These are phyloP conservation scores for Ganoderma boninense DNA, from an alignment of 1,284 basidiomycete species.

Conservation along the genomic window DNA sequence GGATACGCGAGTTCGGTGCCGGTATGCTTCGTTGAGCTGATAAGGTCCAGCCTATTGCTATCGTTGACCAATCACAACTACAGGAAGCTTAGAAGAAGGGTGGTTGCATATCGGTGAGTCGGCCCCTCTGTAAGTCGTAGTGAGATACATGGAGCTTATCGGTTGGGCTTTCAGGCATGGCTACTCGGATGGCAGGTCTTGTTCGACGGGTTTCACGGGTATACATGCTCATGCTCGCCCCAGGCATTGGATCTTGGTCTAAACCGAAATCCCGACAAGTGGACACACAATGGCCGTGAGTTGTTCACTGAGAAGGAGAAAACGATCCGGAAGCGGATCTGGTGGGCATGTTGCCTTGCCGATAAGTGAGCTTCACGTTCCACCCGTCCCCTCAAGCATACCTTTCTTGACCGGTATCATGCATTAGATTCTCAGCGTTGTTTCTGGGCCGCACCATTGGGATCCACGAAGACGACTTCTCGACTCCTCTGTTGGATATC, in stretches of 20 bases:
- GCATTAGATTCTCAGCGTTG: conserved; percentile 32
- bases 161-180: conserved; percentile 62
- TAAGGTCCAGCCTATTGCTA: no score
- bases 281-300: conserved; percentile 68
- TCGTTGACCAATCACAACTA: no score
- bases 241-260: conserved; percentile 88
- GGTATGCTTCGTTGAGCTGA: conserved; percentile 46
- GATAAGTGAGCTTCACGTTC: conserved; percentile 62
- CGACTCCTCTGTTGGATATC: conserved; percentile 71
- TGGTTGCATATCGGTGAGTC: conserved; percentile 81
- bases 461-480: conserved; percentile 79
- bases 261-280: conserved; percentile 81
- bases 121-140: neutral
- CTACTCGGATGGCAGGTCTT: conserved; percentile 70
- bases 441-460: conserved; percentile 64
- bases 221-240: conserved; percentile 11
- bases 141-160: neutral
- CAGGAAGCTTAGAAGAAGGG: conserved; percentile 77
- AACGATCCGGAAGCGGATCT: conserved; percentile 79
- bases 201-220: neutral
- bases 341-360: conserved; percentile 82
- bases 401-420: neutral
- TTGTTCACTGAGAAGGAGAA: conserved; percentile 77
- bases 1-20: conserved; percentile 84
- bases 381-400: neutral